These are phyloP conservation scores for Trypanosoma cruzi DNA, from an alignment of 208 protist genomes.

Conservation along the genomic window DNA sequence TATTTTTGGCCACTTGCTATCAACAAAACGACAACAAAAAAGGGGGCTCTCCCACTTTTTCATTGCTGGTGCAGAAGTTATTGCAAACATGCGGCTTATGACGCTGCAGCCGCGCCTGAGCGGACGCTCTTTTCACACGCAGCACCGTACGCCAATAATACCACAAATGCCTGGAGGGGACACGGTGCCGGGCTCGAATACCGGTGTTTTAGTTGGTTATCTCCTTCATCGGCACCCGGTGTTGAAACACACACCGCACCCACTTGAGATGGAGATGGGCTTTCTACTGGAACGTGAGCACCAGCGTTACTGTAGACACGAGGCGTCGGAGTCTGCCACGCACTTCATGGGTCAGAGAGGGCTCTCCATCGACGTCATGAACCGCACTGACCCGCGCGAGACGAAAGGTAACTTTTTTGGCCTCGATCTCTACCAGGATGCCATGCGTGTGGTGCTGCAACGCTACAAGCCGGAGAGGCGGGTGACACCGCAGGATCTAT, in stretches of 20 bases:
- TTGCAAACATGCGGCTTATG: slow-evolving; percentile 12
- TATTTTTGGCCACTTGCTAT: not conserved
- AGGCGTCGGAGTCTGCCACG: slow-evolving; percentile 62
- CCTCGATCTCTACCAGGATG: slow-evolving; percentile 83
- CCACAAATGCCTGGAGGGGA: slow-evolving; percentile 53
- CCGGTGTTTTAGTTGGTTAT: slow-evolving; percentile 62
- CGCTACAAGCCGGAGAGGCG: slow-evolving; percentile 70
- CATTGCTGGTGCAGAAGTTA: not conserved
- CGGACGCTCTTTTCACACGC: slow-evolving; percentile 52
- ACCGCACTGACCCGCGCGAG: slow-evolving; percentile 63
- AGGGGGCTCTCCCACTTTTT: not conserved
- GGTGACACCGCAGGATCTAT: slow-evolving; percentile 54
- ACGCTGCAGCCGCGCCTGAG: not conserved
- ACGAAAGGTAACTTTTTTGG: slow-evolving; percentile 82
- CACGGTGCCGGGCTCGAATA: not conserved
- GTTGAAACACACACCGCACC: slow-evolving; percentile 80
- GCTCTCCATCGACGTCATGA: slow-evolving; percentile 67
- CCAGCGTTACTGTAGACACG: slow-evolving; percentile 81
- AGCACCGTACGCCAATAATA: slow-evolving; percentile 80
- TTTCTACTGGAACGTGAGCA: slow-evolving; percentile 83
- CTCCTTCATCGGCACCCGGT: slow-evolving; percentile 70
- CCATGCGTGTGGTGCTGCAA: slow-evolving; percentile 73
- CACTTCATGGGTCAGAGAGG: slow-evolving; percentile 70
- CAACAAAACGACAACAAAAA: not conserved
- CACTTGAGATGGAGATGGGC: slow-evolving; percentile 71